These are phyloP conservation scores for Artemisia tridentata DNA, from an alignment of 129 eudicot genomes.

Conservation along the genomic window DNA sequence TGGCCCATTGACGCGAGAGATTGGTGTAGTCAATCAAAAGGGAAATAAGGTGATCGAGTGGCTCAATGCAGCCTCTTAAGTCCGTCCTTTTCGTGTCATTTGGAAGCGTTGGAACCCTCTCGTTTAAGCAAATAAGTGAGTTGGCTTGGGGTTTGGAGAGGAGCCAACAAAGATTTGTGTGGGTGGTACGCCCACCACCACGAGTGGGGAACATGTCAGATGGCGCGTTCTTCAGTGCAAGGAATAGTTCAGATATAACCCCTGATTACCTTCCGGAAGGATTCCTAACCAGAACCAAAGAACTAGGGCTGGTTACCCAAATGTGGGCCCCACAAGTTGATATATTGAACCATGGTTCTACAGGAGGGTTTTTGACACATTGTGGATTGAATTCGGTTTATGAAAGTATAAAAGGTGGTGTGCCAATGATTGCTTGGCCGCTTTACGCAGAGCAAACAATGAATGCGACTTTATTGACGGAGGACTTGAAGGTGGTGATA, in stretches of 20 bases:
- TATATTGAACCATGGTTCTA: no score
- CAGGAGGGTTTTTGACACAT: no score
- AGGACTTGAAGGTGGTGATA: not conserved
- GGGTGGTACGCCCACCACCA: not conserved
- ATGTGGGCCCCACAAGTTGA: no score
- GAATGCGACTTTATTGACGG: not conserved
- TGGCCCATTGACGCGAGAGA: no score
- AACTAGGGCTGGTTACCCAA: not conserved
- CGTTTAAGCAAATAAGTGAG: not conserved
- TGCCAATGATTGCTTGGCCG: not conserved
- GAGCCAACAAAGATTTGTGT: conserved; percentile 1
- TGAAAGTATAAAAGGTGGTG: not conserved
- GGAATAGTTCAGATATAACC: no score
- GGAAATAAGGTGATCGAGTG: not conserved
- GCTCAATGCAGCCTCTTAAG: not conserved
- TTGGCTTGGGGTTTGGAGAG: not conserved
- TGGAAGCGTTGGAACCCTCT: not conserved
- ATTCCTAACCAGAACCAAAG: not conserved
- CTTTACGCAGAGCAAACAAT: not conserved
- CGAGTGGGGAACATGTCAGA: no score
- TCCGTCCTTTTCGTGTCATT: not conserved
- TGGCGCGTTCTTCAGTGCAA: no score
- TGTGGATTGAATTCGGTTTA: no score
- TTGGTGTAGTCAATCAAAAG: no score
- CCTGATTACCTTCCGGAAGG: not conserved